Conservation (phyloP, 306 rosid species). For the Arachis hypogaea region DNA sequence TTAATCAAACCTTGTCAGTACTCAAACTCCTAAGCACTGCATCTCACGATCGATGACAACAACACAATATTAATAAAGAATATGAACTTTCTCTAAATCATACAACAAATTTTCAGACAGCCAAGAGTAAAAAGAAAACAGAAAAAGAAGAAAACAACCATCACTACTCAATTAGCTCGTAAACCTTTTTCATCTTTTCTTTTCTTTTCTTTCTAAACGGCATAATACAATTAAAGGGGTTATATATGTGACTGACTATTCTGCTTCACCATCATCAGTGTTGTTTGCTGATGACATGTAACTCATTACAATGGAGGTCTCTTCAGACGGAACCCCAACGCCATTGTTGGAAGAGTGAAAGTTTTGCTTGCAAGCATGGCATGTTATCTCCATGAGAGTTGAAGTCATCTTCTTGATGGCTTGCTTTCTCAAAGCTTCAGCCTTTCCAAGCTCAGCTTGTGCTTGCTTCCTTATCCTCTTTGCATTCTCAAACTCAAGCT, state of each 20-base stretch:
- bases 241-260: slow-evolving; percentile 34
- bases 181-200: slow-evolving; percentile 16
- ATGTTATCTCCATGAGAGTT: slow-evolving; percentile 78
- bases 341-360: slow-evolving; percentile 53
- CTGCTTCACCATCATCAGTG: slow-evolving; percentile 63
- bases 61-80: slow-evolving; percentile 44
- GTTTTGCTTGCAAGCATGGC: slow-evolving; percentile 77
- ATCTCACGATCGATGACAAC: slow-evolving; percentile 23
- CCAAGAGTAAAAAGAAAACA: slow-evolving; percentile 26
- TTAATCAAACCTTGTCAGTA: slow-evolving; percentile 57
- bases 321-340: slow-evolving; percentile 54
- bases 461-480: slow-evolving; percentile 85
- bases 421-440: slow-evolving; percentile 72
- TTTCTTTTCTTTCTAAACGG: slow-evolving; percentile 5
- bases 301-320: slow-evolving; percentile 77
- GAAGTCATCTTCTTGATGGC: slow-evolving; percentile 71
- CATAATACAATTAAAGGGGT: background rate
- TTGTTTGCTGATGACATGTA: slow-evolving; percentile 87
- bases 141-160: slow-evolving; percentile 9
- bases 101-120: slow-evolving; percentile 38
- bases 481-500: slow-evolving; percentile 77
- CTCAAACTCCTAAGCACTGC: slow-evolving; percentile 47
- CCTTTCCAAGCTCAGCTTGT: slow-evolving; percentile 71
- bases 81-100: slow-evolving; percentile 34
- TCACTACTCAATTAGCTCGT: slow-evolving; percentile 7